These are phyloP conservation scores for Monosporascus sp. DNA, from an alignment of 2,329 filamentous ascomycete genomes.

Conservation along the genomic window DNA sequence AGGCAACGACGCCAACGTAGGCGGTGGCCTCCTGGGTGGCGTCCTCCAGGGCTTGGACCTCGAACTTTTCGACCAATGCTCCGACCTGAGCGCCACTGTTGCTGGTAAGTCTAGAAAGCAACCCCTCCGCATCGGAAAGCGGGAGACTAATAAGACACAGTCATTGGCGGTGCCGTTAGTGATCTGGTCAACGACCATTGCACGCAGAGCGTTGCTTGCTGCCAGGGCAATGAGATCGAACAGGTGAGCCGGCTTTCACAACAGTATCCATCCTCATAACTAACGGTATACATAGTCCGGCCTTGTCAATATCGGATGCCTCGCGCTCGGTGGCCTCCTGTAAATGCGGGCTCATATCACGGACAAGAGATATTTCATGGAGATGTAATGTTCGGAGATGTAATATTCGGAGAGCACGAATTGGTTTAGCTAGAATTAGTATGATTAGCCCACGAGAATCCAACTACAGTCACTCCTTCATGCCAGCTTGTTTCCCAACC, in stretches of 20 bases:
- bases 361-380: constrained; percentile 19
- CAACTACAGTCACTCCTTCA: constrained; percentile 26
- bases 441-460: constrained; percentile 17
- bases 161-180: constrained; percentile 13
- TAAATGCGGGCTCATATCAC: constrained; percentile 14
- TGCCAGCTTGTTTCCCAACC: not conserved
- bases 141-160: not conserved
- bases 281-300: constrained; percentile 15
- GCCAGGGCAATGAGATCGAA: constrained; percentile 22
- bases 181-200: constrained; percentile 24
- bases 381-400: constrained; percentile 21
- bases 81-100: constrained; percentile 22
- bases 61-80: constrained; percentile 26
- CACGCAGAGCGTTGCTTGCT: constrained; percentile 27
- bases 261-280: not conserved
- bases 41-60: constrained; percentile 13
- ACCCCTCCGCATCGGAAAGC: no score
- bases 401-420: constrained; percentile 20
- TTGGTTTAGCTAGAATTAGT: constrained; percentile 13
- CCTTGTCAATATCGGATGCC: constrained; percentile 17
- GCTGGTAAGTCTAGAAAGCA: constrained; percentile 13
- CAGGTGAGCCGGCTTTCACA: constrained; percentile 15
- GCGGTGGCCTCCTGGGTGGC: constrained; percentile 18
- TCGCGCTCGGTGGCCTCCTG: no score
- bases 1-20: no score